Conservation (phyloP, 164 flowering plant species). For the Vitis riparia region DNA sequence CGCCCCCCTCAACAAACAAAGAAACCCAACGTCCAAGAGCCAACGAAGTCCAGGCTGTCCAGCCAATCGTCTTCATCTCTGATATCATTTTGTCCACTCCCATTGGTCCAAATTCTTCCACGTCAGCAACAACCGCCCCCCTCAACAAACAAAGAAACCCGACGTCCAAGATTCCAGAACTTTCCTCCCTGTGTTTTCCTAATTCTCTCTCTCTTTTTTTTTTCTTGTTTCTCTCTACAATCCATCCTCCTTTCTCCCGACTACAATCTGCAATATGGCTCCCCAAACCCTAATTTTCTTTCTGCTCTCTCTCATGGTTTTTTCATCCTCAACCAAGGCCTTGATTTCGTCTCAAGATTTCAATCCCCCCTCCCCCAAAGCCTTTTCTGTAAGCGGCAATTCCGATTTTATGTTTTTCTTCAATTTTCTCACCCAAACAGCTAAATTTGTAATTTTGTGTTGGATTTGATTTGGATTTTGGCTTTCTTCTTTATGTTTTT, state of each 20-base stretch:
- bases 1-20: too few species aligned
- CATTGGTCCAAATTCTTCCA: constrained; percentile 47
- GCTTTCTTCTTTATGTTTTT: constrained; percentile 1
- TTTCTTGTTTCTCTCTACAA: too few species aligned
- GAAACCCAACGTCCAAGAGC: not conserved
- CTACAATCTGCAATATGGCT: not conserved
- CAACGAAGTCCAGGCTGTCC: not conserved
- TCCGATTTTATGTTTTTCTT: not conserved
- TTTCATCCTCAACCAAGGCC: constrained; percentile 28
- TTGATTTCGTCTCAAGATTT: constrained; percentile 29
- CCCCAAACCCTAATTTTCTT: constrained; percentile 2
- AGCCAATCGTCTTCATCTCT: constrained; percentile 29
- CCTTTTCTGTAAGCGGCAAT: constrained; percentile 57
- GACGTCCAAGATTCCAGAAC: not conserved
- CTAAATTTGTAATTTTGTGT: not conserved
- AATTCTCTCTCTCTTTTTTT: too few species aligned
- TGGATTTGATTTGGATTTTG: not conserved
- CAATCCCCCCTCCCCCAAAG: constrained; percentile 53
- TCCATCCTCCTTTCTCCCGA: not conserved
- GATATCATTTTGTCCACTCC: constrained; percentile 39
- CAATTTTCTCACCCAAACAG: too few species aligned
- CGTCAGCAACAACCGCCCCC: constrained; percentile 34
- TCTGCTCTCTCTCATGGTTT: constrained; percentile 22
- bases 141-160: too few species aligned
- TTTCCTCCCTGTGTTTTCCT: not conserved